Base-by-base conservation (phyloP, 129 eudicot genomes). In the Tanacetum coccineum region DNA sequence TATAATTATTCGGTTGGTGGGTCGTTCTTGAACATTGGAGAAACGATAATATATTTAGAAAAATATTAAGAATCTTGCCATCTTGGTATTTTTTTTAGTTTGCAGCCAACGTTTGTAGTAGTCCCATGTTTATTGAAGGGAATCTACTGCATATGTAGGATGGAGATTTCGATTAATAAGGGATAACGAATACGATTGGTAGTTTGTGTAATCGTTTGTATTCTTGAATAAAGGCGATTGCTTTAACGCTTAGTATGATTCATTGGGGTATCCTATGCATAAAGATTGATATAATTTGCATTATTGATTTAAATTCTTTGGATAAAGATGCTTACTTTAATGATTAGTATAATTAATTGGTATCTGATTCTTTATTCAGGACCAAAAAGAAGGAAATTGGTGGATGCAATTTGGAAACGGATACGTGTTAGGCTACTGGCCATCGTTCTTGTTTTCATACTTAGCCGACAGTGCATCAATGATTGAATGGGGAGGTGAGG, bases 401-500 rank as follows among this genome's bases (percentile, higher is more conserved):
- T 89, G 96, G 96, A 89, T 89, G 96, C 96, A 89, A 59, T 89
- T 89, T 59, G 95, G 96, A 7, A 83, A 80, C 36, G 96, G 80
- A 17, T 86, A 89, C 3, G 96, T 89, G 12, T 66, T 89, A 32
- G 96, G 96, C 10, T 89, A 89, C 55, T 89, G 96, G 96, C 96
- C 96, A 6, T 80, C 97, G 0, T 86, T 86, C 86, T 70, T 90
- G 59, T 86, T 90, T 67, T 86, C 97, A 9, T 83, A 86, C 67
- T 66, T 90, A 22, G 87, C 91, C 0, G 95, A 86, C 17, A 86
- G 91, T 68, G 97, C 97, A 6, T 86, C 96, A 6, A 89, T 89
- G 97, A 84, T 90, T 5, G 95, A 90, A 62, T 90, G 97, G 97
- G 97, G 97, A 9, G 97, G 97, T 0, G 97, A 90, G 54, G 87